Evolutionary conservation across 495 filamentous ascomycete species (phyloP).

Genomic region (Penicillium psychrofluorescens): DNA sequence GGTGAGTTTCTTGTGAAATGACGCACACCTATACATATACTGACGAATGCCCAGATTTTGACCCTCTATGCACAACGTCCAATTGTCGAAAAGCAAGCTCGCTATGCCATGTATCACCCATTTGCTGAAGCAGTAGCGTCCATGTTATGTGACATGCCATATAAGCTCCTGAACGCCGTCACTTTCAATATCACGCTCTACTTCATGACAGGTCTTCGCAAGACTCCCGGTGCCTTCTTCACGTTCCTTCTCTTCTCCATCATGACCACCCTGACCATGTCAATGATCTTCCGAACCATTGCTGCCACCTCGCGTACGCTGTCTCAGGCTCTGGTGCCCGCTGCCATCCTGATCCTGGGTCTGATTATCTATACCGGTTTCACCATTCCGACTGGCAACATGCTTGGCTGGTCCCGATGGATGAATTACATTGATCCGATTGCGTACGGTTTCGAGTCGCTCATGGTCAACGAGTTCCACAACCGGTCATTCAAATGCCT

Average conservation of each 20-base stretch:
- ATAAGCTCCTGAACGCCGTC: slow-evolving; percentile 43
- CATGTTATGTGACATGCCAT: slow-evolving; percentile 55
- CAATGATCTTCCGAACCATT: slow-evolving; percentile 47
- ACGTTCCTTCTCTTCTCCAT: slow-evolving; percentile 52
- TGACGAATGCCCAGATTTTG: slow-evolving; percentile 40
- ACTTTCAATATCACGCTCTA: slow-evolving; percentile 56
- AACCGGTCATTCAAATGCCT: slow-evolving; percentile 46
- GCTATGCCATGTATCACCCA: slow-evolving; percentile 62
- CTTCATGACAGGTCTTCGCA: slow-evolving; percentile 51
- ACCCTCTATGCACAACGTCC: slow-evolving; percentile 55
- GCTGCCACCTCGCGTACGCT: slow-evolving; percentile 44
- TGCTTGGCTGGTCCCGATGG: slow-evolving; percentile 49
- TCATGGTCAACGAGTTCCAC: slow-evolving; percentile 57
- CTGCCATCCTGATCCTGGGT: slow-evolving; percentile 45
- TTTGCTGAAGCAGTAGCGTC: slow-evolving; percentile 55
- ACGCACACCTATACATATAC: background rate
- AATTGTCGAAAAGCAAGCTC: slow-evolving; percentile 61
- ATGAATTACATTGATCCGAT: slow-evolving; percentile 47
- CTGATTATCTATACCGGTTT: slow-evolving; percentile 49
- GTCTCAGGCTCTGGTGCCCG: slow-evolving; percentile 45
- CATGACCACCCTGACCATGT: slow-evolving; percentile 53
- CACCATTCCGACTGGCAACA: slow-evolving; percentile 41
- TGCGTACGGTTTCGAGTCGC: slow-evolving; percentile 42
- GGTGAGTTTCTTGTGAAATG: slow-evolving; percentile 26
- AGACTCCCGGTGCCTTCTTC: slow-evolving; percentile 49